Conservation (phyloP, 768 basidiomycete genomes). For the Rhodotorula babjevae region DNA sequence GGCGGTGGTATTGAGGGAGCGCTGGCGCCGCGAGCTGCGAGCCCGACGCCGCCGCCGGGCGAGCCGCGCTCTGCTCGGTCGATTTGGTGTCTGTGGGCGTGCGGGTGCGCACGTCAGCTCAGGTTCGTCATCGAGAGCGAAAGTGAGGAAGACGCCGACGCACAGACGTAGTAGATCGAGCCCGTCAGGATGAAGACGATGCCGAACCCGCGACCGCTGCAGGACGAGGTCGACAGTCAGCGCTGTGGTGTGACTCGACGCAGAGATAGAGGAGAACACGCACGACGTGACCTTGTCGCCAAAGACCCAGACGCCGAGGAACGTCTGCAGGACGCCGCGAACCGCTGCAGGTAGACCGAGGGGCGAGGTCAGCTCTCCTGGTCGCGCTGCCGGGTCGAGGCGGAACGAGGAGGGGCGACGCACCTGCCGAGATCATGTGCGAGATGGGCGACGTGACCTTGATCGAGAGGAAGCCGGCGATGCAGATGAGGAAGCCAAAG, state of each 20-base stretch:
- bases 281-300: constrained; percentile 72
- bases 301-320: constrained; percentile 77
- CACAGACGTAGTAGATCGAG: constrained; percentile 63
- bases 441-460: constrained; percentile 97
- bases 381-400: background rate
- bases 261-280: constrained; percentile 44
- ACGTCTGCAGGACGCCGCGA: constrained; percentile 83
- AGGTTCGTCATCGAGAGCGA: background rate
- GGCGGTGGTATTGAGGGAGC: constrained; percentile 1
- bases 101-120: background rate
- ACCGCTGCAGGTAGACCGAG: constrained; percentile 55
- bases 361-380: background rate
- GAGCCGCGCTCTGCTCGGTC: constrained; percentile 18
- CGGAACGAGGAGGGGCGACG: background rate
- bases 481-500: constrained; percentile 88
- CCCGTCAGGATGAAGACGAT: constrained; percentile 75
- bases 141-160: background rate
- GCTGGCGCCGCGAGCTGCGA: background rate
- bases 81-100: constrained; percentile 35
- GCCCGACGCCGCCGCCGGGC: background rate
- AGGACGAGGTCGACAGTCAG: constrained; percentile 11
- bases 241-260: background rate
- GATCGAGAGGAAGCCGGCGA: constrained; percentile 87
- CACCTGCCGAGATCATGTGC: constrained; percentile 82
- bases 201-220: constrained; percentile 72